Evolutionary conservation across 306 rosid species (phyloP).

Genomic region (Castanea mollissima): DNA sequence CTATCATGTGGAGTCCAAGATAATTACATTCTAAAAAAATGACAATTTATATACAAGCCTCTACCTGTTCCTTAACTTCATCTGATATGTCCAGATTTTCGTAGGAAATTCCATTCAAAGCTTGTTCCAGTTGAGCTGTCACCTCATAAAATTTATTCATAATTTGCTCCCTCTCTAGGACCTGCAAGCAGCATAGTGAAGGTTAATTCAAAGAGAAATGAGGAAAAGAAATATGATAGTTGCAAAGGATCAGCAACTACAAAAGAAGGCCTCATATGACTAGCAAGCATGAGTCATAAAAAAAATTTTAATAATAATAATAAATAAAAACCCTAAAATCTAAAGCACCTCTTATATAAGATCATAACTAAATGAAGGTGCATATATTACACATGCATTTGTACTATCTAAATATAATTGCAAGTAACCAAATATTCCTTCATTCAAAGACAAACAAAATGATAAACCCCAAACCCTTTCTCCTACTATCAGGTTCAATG

Average conservation of each 20-base stretch:
- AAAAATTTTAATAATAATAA: too few species aligned
- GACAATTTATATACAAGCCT: conserved; percentile 3
- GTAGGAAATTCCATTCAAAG: conserved; percentile 65
- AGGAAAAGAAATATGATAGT: background rate
- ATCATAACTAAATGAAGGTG: background rate
- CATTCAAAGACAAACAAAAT: background rate
- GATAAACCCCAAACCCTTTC: background rate
- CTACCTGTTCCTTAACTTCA: conserved; percentile 98
- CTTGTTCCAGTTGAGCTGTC: conserved; percentile 69
- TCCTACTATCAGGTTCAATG: background rate
- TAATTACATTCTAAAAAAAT: background rate
- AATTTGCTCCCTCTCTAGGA: conserved; percentile 75
- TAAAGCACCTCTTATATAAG: background rate
- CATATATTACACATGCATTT: background rate
- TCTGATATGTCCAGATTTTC: conserved; percentile 88
- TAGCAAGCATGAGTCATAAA: background rate
- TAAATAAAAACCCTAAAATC: background rate
- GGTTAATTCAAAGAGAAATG: conserved; percentile 3
- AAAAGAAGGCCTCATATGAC: conserved; percentile 18
- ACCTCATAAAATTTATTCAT: conserved; percentile 66
- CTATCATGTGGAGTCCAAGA: background rate
- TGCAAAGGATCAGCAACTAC: background rate
- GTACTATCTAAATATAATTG: background rate
- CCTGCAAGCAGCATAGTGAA: conserved; percentile 42
- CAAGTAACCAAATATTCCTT: background rate